A percentile compares a stretch with the other conserved stretches of the same genome.
Evolutionary conservation across 805 yeast genomes (phyloP).

Genomic region (Metschnikowia anglica): DNA sequence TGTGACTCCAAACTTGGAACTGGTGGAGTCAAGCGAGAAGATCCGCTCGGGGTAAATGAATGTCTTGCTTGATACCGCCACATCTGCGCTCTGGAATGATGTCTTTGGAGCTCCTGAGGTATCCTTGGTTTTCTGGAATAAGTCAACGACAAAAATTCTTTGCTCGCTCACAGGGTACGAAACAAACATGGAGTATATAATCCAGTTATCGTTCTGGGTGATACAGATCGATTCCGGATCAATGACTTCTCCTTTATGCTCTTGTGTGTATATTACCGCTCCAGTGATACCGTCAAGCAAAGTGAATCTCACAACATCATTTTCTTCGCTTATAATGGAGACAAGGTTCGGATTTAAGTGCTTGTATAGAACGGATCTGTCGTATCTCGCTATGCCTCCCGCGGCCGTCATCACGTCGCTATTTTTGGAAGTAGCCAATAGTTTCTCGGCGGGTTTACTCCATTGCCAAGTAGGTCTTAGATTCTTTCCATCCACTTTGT

Average conservation of each 20-base stretch:
- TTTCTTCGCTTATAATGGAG: slow-evolving; percentile 43
- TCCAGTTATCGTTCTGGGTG: slow-evolving; percentile 80
- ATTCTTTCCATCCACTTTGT: slow-evolving; percentile 17
- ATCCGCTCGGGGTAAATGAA: slow-evolving; percentile 64
- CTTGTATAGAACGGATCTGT: slow-evolving; percentile 77
- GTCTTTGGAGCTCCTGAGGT: slow-evolving; percentile 24
- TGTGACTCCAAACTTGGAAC: slow-evolving; percentile 66
- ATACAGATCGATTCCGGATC: slow-evolving; percentile 46
- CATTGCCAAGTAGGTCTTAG: slow-evolving; percentile 35
- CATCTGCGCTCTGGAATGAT: slow-evolving; percentile 45
- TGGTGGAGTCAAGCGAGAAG: slow-evolving; percentile 49
- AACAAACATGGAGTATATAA: slow-evolving; percentile 64
- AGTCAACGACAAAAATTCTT: slow-evolving; percentile 68
- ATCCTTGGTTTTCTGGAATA: slow-evolving; percentile 56
- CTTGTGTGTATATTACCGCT: slow-evolving; percentile 47
- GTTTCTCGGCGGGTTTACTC: slow-evolving; percentile 17
- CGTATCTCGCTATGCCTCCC: slow-evolving; percentile 65
- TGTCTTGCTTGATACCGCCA: slow-evolving; percentile 48
- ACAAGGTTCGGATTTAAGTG: slow-evolving; percentile 72
- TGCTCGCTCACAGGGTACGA: slow-evolving; percentile 47
- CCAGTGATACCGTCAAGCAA: slow-evolving; percentile 75
- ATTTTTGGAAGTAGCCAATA: slow-evolving; percentile 25
- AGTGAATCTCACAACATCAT: slow-evolving; percentile 41
- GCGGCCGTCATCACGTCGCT: slow-evolving; percentile 39
- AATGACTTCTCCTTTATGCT: slow-evolving; percentile 37